Base-by-base conservation (phyloP, 225 moss, liverwort and hornwort species). In the Asterella californica region DNA sequence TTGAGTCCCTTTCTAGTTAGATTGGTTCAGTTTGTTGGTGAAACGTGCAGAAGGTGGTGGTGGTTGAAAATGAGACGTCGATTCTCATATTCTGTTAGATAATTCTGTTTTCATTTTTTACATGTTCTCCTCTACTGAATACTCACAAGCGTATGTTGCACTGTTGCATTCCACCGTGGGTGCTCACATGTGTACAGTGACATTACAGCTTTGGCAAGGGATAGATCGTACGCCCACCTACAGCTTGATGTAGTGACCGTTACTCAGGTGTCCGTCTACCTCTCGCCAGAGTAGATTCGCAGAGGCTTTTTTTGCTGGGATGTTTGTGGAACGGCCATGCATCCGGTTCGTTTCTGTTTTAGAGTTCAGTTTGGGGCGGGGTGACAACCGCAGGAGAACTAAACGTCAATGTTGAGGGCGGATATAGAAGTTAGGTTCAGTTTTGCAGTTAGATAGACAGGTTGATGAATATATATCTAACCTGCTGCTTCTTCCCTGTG, bases 161-260 rank as follows among this genome's bases (percentile, higher is more conserved):
- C 42, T 68, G 79, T 79, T 74, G 72, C 36, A 46, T 77, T 76
- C 76, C 76, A 76, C 42, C 60, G 12, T 46, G 62, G 77, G 46
- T 64, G 61, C 46, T 76, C 37, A 76, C 76, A 64, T 79, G 71
- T 67, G 67, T 84, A 70, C 91, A 97, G 97, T 87, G 97, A 97
- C 86, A 97, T 97, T 61, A 97, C 97, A 83, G 94, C 94, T 81
- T 88, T 97, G 88, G 97, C 97, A 76, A 91, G 93, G 88, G 94
- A 97, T 82, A 90, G 91, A 74, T 90, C 94, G 67, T 94, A 97
- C 81, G 90, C 94, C 60, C 93, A 91, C 83, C 90, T 93, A 78
- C 97, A 93, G 83, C 87, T 97, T 45, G 93, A 97, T 88, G 94
- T 93, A 77, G 84, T 97, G 76, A 97, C 97, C 9, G 92, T 97